phyloP scores from a whole-genome alignment of 2,329 filamentous ascomycete genomes.

The Pseudogymnoascus sp. region DNA sequence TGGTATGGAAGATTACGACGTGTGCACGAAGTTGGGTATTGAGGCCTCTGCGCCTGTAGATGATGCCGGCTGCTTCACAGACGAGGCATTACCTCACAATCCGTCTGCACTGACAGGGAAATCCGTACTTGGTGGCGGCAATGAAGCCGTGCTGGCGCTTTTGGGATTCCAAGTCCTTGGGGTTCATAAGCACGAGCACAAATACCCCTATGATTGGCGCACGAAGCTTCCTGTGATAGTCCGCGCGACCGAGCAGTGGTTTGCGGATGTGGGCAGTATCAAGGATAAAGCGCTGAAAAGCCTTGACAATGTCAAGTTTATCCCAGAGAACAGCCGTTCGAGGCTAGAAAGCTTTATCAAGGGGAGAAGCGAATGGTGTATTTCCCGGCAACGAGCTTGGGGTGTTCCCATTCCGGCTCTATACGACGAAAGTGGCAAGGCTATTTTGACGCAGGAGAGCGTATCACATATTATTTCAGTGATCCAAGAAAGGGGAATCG shows the following conservation, averaged over 20 bases:
- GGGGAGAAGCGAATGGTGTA: slow-evolving; percentile 92
- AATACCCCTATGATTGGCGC: slow-evolving; percentile 97
- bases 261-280: slow-evolving; percentile 81
- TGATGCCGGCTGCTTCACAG: slow-evolving; percentile 72
- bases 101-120: slow-evolving; percentile 63
- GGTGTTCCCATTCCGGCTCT: slow-evolving; percentile 92
- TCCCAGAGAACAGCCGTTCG: slow-evolving; percentile 66
- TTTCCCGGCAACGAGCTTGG: slow-evolving; percentile 92
- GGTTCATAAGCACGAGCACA: slow-evolving; percentile 70
- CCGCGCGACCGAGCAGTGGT: slow-evolving; percentile 94
- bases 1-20: slow-evolving; percentile 91
- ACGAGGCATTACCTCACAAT: slow-evolving; percentile 66
- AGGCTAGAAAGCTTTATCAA: slow-evolving; percentile 80
- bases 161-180: slow-evolving; percentile 60
- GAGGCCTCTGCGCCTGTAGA: slow-evolving; percentile 76
- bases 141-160: slow-evolving; percentile 60
- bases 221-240: slow-evolving; percentile 90
- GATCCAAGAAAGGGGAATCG: slow-evolving; percentile 70
- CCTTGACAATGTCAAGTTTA: slow-evolving; percentile 65
- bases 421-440: slow-evolving; percentile 65
- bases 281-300: slow-evolving; percentile 65
- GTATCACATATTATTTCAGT: slow-evolving; percentile 79
- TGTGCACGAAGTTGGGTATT: slow-evolving; percentile 64
- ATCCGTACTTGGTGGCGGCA: slow-evolving; percentile 64
- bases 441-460: slow-evolving; percentile 70